phyloP scores from a whole-genome alignment of 1,139 yeast genomes.

The Saccharomyces hybrid region DNA sequence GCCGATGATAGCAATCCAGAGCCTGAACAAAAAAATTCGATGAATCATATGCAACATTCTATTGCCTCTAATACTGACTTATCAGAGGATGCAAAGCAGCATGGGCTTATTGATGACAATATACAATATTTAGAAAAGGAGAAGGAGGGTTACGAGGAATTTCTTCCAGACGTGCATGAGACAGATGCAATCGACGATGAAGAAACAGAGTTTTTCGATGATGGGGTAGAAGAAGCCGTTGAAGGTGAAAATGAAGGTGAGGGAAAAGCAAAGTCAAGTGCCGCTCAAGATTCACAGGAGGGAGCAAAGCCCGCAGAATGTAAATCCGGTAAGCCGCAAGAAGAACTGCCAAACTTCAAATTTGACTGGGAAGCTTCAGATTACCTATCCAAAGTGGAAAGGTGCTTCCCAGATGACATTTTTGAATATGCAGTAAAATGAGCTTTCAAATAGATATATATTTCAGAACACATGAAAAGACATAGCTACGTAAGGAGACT shows the following conservation, averaged over 20 bases:
- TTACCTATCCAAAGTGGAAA: constrained; percentile 16
- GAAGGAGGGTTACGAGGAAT: neutral
- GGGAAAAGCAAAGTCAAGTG: neutral
- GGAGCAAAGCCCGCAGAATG: neutral
- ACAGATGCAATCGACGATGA: neutral
- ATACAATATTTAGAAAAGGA: neutral
- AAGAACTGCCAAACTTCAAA: constrained; percentile 6
- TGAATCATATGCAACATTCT: neutral
- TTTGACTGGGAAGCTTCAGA: constrained; percentile 21
- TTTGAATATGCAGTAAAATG: constrained; percentile 13
- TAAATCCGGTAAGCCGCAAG: neutral
- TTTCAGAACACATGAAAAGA: neutral
- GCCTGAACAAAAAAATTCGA: neutral
- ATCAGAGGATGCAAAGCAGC: neutral
- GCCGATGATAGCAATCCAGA: neutral
- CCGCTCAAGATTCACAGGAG: neutral
- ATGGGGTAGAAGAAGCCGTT: neutral
- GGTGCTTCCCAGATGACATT: constrained; percentile 18
- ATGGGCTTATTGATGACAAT: neutral
- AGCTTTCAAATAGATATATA: neutral
- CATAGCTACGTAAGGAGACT: neutral
- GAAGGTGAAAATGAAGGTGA: neutral
- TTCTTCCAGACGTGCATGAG: neutral
- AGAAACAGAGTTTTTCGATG: neutral
- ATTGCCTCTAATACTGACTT: neutral